phyloP scores from a whole-genome alignment of 371 early-diverging fungal genomes.

The Apophysomyces variabilis region DNA sequence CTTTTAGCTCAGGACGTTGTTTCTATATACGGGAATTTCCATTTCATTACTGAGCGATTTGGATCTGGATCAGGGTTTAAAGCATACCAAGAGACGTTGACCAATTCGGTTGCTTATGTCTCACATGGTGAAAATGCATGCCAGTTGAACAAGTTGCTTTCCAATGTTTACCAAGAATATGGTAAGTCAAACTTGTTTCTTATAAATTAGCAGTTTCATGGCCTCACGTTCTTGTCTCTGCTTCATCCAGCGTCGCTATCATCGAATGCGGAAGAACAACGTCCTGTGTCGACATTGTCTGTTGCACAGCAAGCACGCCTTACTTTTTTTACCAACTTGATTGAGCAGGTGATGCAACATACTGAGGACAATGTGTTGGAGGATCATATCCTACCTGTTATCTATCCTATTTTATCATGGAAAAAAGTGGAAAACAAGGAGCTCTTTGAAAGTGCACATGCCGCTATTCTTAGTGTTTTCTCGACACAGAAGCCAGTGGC shows the following conservation, averaged over 20 bases:
- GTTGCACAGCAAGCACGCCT: slow-evolving; percentile 49
- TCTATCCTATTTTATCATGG: slow-evolving; percentile 62
- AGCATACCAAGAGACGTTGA: slow-evolving; percentile 53
- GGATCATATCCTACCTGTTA: slow-evolving; percentile 52
- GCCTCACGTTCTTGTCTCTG: too few species aligned
- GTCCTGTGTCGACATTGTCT: slow-evolving; percentile 32
- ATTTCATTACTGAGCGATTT: slow-evolving; percentile 47
- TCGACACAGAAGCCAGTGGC: slow-evolving; percentile 52
- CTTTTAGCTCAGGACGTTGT: slow-evolving; percentile 41
- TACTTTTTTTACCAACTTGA: slow-evolving; percentile 56
- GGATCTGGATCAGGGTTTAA: slow-evolving; percentile 43
- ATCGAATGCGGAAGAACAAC: slow-evolving; percentile 22
- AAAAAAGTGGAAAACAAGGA: slow-evolving; percentile 50
- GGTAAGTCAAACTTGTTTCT: slow-evolving; percentile 21
- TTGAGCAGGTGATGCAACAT: slow-evolving; percentile 55
- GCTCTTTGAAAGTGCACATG: slow-evolving; percentile 67
- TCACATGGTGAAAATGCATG: slow-evolving; percentile 36
- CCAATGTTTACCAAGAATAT: slow-evolving; percentile 44
- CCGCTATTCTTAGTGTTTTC: slow-evolving; percentile 59
- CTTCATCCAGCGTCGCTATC: slow-evolving; percentile 20
- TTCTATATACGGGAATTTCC: slow-evolving; percentile 41
- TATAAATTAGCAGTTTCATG: background rate
- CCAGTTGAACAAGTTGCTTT: slow-evolving; percentile 40
- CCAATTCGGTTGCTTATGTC: slow-evolving; percentile 49
- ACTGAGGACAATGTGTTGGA: slow-evolving; percentile 56